phyloP scores from a whole-genome alignment of 2,329 filamentous ascomycete genomes.

The Chaetomium strumarium region DNA sequence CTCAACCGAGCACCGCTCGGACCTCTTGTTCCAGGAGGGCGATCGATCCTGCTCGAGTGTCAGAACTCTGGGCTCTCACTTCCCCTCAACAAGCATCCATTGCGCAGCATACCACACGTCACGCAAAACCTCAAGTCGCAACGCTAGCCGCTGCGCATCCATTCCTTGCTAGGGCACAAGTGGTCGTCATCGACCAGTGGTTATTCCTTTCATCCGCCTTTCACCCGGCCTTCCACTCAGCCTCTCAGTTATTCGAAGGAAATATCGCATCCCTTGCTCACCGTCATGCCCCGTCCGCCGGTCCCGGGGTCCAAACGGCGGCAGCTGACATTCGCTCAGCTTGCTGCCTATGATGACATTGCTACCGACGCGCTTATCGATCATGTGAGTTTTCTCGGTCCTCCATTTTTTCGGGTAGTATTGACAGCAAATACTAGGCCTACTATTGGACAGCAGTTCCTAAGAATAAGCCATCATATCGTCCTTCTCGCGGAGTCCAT shows the following conservation, averaged over 20 bases:
- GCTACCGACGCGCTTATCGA: constrained; percentile 93
- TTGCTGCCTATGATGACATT: constrained; percentile 92
- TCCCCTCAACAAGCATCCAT: no score
- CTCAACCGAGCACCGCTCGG: no score
- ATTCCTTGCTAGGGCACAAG: not conserved
- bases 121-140: not conserved
- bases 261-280: not conserved
- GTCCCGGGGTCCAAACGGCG: constrained; percentile 49
- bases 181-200: not conserved
- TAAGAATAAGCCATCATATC: constrained; percentile 86
- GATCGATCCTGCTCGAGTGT: no score
- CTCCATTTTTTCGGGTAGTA: not conserved
- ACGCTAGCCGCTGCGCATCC: not conserved
- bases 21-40: no score
- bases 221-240: not conserved
- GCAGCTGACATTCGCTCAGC: constrained; percentile 75
- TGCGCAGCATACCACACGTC: no score
- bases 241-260: not conserved
- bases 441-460: constrained; percentile 96
- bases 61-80: no score
- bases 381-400: constrained; percentile 61
- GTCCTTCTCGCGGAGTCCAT: constrained; percentile 71
- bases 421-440: constrained; percentile 48
- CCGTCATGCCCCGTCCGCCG: constrained; percentile 20
- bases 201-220: not conserved